These are phyloP conservation scores for Claviceps humidiphila DNA, from an alignment of 2,329 filamentous ascomycete species.

Conservation along the genomic window DNA sequence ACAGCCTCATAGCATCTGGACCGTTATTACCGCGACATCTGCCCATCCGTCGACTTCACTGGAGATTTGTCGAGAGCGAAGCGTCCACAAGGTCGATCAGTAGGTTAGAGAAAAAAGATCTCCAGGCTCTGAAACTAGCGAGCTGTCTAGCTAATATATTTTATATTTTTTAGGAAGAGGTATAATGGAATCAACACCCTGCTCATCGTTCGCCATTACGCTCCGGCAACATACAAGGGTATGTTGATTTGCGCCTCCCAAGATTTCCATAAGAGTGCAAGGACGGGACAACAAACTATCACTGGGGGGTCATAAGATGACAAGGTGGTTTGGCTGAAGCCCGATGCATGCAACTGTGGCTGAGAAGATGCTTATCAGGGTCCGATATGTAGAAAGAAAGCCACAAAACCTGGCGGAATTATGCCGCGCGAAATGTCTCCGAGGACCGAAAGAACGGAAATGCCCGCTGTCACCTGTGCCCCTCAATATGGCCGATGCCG, in stretches of 20 bases:
- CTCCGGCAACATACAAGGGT: not conserved
- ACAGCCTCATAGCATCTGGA: not conserved
- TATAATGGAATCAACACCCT: not conserved
- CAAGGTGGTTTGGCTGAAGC: not conserved
- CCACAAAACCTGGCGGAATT: not conserved
- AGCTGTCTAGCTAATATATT: not conserved
- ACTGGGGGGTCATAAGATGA: no score
- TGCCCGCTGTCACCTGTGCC: constrained; percentile 11
- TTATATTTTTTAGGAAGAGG: not conserved
- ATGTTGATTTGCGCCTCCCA: no score
- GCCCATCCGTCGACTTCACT: not conserved
- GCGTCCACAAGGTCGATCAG: no score
- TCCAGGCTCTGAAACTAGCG: not conserved
- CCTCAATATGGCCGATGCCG: constrained; percentile 14
- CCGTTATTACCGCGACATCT: not conserved
- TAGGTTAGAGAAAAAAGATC: no score
- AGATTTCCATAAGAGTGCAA: no score
- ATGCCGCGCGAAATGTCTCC: constrained; percentile 6
- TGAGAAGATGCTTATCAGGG: not conserved
- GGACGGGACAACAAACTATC: no score
- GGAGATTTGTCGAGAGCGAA: no score
- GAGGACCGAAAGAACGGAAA: constrained; percentile 15
- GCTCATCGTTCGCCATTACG: not conserved
- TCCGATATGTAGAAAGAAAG: not conserved
- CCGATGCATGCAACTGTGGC: not conserved